These are phyloP conservation scores for Coemansia sp. DNA, from an alignment of 192 early-diverging fungal species.

Conservation along the genomic window DNA sequence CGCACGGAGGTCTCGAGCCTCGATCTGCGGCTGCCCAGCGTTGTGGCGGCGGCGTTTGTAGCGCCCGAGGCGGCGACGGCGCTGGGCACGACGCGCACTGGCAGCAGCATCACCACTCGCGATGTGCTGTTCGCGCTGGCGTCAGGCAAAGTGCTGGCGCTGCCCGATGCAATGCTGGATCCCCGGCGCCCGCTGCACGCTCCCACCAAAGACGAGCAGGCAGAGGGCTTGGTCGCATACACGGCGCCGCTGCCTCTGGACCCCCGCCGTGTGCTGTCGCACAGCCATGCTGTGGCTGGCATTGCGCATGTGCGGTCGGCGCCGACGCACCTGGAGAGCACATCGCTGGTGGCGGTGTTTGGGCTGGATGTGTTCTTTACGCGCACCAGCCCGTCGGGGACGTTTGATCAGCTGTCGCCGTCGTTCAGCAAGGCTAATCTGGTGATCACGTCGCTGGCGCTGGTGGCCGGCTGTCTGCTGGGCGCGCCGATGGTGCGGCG, in stretches of 20 bases:
- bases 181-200: conserved; percentile 70
- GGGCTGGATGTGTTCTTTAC: conserved; percentile 92
- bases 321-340: conserved; percentile 89
- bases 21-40: conserved; percentile 64
- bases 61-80: conserved; percentile 74
- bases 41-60: conserved; percentile 72
- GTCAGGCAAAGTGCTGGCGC: conserved; percentile 41
- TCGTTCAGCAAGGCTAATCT: conserved; percentile 87
- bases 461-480: conserved; percentile 73
- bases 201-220: conserved; percentile 79
- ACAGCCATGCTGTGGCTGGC: conserved; percentile 65
- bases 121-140: conserved; percentile 70
- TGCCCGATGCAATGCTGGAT: conserved; percentile 70
- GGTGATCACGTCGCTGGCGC: conserved; percentile 76
- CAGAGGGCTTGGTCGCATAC: conserved; percentile 84
- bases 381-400: conserved; percentile 77
- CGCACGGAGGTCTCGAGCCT: conserved; percentile 80
- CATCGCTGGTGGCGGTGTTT: conserved; percentile 82
- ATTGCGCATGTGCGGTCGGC: conserved; percentile 68
- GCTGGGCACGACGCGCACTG: conserved; percentile 82
- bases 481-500: conserved; percentile 71
- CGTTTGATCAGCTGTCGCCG: conserved; percentile 92
- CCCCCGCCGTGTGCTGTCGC: conserved; percentile 73
- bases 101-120: conserved; percentile 80
- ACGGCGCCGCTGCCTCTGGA: conserved; percentile 69